Evolutionary conservation across 1,284 basidiomycete genomes (phyloP), one percentile per base, ranked within the genome.

Genomic region (Ceratorhiza oryzae-sativae): DNA sequence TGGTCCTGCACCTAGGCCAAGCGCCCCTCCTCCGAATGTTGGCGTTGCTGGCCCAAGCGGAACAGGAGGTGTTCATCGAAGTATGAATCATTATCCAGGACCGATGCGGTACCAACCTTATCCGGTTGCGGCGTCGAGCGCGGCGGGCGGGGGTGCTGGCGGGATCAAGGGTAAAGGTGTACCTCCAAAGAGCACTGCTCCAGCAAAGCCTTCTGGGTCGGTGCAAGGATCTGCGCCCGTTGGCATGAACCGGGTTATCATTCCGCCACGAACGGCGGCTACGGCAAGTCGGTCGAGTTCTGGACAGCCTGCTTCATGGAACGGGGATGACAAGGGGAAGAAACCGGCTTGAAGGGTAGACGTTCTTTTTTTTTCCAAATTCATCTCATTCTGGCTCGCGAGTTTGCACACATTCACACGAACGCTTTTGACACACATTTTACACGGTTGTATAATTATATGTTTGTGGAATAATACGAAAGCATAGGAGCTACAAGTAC

Each of bases 371-470:
- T 41, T 27, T 58, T 45, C 13, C 18, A 51, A 55, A 30, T 36
- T 20, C 32, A 60, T 68, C n/a, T 63, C 23, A 36, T 67, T 51
- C 30, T 49, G 61, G 46, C 42, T 39, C 30, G 20, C 13, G 49
- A 36, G 18, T 67, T 67, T 55, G 36, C 45, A 63, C 61, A 25
- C 61, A 63, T 63, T 49, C 32, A 51, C 51, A 49, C 32, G 53
- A 55, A 60, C 53, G 53, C 65, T 68, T 39, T 68, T 41, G 65
- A 68, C 58, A 68, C 65, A 68, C 53, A 55, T 55, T 32, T 30
- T 68, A 68, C 65, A 68, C 25, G 53, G 42, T 20, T 68, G 65
- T 68, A 68, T 68, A 68, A 68, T 68, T 68, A 68, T n/a, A n/a
- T 55, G 61, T 32, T 51, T 63, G 32, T 48, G 53, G 53, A 39